These are phyloP conservation scores for Ophiostoma tasmaniense DNA, from an alignment of 2,329 filamentous ascomycete species.

Conservation along the genomic window DNA sequence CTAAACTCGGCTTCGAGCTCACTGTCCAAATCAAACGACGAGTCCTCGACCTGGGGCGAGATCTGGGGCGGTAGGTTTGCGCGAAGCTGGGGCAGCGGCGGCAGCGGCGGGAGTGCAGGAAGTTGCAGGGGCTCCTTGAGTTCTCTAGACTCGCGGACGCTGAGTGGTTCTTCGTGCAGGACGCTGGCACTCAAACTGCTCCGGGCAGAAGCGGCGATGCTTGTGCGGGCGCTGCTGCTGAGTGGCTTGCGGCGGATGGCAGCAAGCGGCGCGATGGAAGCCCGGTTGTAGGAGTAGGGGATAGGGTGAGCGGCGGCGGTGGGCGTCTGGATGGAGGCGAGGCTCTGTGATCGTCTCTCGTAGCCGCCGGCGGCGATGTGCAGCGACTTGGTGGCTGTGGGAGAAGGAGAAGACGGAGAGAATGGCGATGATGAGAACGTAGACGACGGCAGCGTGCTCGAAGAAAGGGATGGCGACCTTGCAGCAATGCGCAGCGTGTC, in stretches of 20 bases:
- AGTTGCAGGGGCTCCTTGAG: not conserved
- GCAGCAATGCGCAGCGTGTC: conserved; percentile 2
- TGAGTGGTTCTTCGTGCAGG: not conserved
- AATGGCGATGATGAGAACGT: not conserved
- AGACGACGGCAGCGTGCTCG: conserved; percentile 13
- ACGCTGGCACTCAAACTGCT: not conserved
- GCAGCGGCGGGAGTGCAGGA: not conserved
- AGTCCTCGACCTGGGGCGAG: not conserved
- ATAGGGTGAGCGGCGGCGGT: not conserved
- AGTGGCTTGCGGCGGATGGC: conserved; percentile 7
- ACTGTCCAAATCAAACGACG: conserved; percentile 4
- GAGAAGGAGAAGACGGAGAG: not conserved
- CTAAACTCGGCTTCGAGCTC: conserved; percentile 6
- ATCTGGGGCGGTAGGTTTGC: not conserved
- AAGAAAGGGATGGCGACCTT: conserved; percentile 13
- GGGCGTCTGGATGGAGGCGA: conserved; percentile 5
- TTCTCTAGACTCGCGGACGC: not conserved
- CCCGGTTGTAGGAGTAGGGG: conserved; percentile 3
- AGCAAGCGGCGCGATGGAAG: conserved; percentile 1
- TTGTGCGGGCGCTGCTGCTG: conserved; percentile 10
- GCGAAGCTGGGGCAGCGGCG: not conserved
- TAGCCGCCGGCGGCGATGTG: not conserved
- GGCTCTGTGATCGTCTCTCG: conserved; percentile 15
- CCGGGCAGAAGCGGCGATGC: not conserved
- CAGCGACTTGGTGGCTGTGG: not conserved